These are phyloP conservation scores for Phytophthora tubulina DNA, from an alignment of 352 stramenopile species.

Conservation along the genomic window DNA sequence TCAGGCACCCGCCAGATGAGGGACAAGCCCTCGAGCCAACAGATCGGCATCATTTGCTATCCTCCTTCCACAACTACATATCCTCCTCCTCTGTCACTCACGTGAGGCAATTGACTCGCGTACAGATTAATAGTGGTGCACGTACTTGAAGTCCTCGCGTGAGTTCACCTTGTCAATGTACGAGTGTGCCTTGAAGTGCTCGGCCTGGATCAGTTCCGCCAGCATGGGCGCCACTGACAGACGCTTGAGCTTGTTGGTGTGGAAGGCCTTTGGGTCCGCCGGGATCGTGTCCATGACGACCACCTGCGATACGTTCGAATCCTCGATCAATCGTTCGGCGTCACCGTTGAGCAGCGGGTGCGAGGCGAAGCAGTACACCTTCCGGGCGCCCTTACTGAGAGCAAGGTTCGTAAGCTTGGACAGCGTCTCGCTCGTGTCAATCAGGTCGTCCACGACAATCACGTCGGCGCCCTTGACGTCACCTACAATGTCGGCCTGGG, in stretches of 20 bases:
- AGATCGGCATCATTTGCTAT: conserved; percentile 31
- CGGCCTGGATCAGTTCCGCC: conserved; percentile 91
- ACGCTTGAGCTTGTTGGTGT: conserved; percentile 90
- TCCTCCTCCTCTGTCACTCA: conserved; percentile 13
- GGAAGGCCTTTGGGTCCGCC: conserved; percentile 55
- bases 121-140: conserved; percentile 78
- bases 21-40: conserved; percentile 9
- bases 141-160: conserved; percentile 88
- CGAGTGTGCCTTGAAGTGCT: conserved; percentile 92
- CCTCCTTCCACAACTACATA: conserved; percentile 33
- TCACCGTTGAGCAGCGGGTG: conserved; percentile 92
- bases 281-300: conserved; percentile 94
- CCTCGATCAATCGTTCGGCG: conserved; percentile 86
- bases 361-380: conserved; percentile 92
- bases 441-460: conserved; percentile 94
- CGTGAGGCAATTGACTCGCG: conserved; percentile 9
- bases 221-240: conserved; percentile 90
- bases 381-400: conserved; percentile 84
- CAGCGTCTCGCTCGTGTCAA: conserved; percentile 90
- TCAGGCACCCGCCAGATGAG: conserved; percentile 17
- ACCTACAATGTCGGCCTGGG: conserved; percentile 87
- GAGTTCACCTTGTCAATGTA: conserved; percentile 91
- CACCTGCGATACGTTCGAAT: conserved; percentile 84
- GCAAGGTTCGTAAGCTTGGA: conserved; percentile 85
- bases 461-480: conserved; percentile 91